These are phyloP conservation scores for Cryptococcus sp. DNA, from an alignment of 1,284 basidiomycete species.

Conservation along the genomic window DNA sequence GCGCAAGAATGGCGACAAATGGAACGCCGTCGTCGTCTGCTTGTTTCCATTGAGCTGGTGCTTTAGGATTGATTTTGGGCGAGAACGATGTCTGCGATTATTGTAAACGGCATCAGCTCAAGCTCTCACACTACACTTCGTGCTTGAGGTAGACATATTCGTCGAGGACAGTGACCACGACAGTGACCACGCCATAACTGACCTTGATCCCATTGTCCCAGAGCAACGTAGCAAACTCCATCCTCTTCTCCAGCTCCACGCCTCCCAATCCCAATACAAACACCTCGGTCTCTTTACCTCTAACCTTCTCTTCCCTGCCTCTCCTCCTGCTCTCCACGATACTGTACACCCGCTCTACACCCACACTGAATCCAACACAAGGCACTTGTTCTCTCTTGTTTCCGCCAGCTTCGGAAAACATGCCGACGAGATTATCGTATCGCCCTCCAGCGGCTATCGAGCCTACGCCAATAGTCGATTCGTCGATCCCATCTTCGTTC, in stretches of 20 bases:
- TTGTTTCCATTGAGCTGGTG: constrained; percentile 79
- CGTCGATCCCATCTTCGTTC: constrained; percentile 85
- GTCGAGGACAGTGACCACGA: neutral
- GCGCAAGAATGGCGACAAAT: constrained; percentile 86
- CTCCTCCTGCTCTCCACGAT: constrained; percentile 84
- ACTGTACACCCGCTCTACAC: constrained; percentile 94
- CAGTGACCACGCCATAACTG: constrained; percentile 30
- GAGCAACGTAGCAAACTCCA: constrained; percentile 77
- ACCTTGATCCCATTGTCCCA: constrained; percentile 89
- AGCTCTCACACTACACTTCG: constrained; percentile 2
- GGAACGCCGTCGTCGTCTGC: constrained; percentile 91
- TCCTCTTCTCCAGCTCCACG: constrained; percentile 75
- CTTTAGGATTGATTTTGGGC: constrained; percentile 89
- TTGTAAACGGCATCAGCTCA: constrained; percentile 6
- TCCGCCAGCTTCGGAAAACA: constrained; percentile 81
- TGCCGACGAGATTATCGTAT: constrained; percentile 95
- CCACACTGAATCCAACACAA: constrained; percentile 92
- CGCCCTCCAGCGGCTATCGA: constrained; percentile 96
- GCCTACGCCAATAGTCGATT: constrained; percentile 89
- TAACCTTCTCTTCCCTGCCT: constrained; percentile 61
- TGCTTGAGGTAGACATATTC: neutral
- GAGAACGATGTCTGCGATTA: constrained; percentile 78
- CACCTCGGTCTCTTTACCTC: constrained; percentile 90
- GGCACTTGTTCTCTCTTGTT: constrained; percentile 64
- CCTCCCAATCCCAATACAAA: constrained; percentile 93